phyloP scores from a whole-genome alignment of 1,284 basidiomycete species.

The Farysia itapuensis region DNA sequence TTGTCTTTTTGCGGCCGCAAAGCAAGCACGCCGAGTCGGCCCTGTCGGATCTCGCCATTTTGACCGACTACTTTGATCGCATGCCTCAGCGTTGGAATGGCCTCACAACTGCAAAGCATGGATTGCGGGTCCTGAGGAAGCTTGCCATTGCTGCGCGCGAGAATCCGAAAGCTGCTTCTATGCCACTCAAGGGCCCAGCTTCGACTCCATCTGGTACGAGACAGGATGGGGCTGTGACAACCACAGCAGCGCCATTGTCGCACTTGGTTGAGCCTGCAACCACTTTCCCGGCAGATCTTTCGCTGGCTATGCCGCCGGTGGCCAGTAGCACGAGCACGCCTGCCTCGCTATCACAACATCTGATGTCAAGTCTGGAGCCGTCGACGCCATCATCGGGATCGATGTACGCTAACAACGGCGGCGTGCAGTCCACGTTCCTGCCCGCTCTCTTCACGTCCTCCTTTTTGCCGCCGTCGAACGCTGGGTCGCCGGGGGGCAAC shows the following conservation, averaged over 20 bases:
- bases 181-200: constrained; percentile 2
- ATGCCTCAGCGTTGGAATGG: constrained; percentile 31
- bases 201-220: neutral
- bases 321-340: neutral
- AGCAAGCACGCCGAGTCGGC: constrained; percentile 24
- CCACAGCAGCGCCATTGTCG: neutral
- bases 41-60: constrained; percentile 20
- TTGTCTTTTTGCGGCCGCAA: constrained; percentile 23
- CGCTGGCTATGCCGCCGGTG: neutral
- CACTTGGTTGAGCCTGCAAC: neutral
- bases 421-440: constrained; percentile 6
- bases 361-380: neutral
- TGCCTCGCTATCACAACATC: neutral
- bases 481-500: neutral
- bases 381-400: neutral
- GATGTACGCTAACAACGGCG: neutral
- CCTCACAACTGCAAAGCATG: constrained; percentile 27
- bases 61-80: constrained; percentile 27
- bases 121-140: constrained; percentile 29
- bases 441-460: constrained; percentile 6
- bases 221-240: neutral
- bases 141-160: constrained; percentile 24
- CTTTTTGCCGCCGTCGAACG: constrained; percentile 1
- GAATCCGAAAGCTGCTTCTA: constrained; percentile 20
- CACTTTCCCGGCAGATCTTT: neutral